Evolutionary conservation across 1,284 basidiomycete species (phyloP), one percentile per base, ranked within the genome.

Genomic region (Moniliella sp.): DNA sequence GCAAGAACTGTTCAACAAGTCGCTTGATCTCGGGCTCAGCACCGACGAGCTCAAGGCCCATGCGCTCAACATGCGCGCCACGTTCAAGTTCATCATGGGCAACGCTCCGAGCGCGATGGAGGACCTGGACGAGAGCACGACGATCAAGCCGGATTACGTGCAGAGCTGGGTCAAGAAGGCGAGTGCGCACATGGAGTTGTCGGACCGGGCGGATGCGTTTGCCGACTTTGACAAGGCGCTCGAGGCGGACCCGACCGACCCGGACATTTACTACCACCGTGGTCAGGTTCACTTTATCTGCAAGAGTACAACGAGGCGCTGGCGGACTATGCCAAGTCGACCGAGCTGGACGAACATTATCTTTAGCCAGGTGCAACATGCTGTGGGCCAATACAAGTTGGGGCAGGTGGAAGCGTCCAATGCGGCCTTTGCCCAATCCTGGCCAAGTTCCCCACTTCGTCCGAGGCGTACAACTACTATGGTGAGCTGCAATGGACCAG

Each of bases 221-320:
- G 71, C 75, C 43, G 82, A 80, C 62, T 94, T 94, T 60, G 82
- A 88, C 36, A 69, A 76, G 39, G 91, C 91, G 1, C 77, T 86
- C 53, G 68, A 71, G 57, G 71, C 78, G 46, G 75, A 94, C 54
- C 62, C 76, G 4, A 66, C 75, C 32, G 84, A 97, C 64, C 76
- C 88, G 0, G 91, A 97, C 63, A 84, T 93, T 41, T 97, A 84
- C 68, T 99, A 99, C 65, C 91, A 99, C 64, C 81, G 88, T 46
- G 91, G 88, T 21, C 91, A 99, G 68, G 91, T 97, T 27, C 71
- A 82, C 62, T 97, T 94, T 65, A 93, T 97, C 80, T 86, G 67
- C 77, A 77, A 63, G 76, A 93, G 46, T 93, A 78, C 61, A 67
- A 68, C 11, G 68, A 76, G 30, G 88, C 88, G 0, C 78, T 84